These are phyloP conservation scores for Gloeostereum incarnatum DNA, from an alignment of 768 basidiomycete species.

Conservation along the genomic window DNA sequence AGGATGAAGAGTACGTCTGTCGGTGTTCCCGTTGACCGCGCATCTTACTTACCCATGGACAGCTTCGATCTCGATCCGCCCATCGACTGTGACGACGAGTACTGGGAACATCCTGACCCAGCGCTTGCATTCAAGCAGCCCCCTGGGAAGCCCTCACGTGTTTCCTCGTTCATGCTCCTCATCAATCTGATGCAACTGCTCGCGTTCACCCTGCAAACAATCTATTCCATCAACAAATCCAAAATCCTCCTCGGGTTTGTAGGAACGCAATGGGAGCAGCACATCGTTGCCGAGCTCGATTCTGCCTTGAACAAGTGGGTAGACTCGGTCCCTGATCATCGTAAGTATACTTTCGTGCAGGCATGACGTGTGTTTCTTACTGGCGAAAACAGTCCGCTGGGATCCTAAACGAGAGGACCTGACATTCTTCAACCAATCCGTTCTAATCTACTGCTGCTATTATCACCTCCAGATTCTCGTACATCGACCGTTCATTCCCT, in stretches of 20 bases:
- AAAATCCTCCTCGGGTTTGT: slow-evolving; percentile 41
- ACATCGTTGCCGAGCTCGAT: slow-evolving; percentile 51
- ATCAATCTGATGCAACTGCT: slow-evolving; percentile 36
- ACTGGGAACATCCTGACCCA: slow-evolving; percentile 31
- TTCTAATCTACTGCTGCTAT: slow-evolving; percentile 18
- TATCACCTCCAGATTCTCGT: slow-evolving; percentile 42
- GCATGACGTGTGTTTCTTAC: slow-evolving; percentile 5
- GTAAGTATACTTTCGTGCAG: slow-evolving; percentile 11
- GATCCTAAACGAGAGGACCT: slow-evolving; percentile 29
- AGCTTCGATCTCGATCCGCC: slow-evolving; percentile 44
- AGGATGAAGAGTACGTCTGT: slow-evolving; percentile 43
- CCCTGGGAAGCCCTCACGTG: slow-evolving; percentile 24
- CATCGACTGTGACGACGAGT: slow-evolving; percentile 39
- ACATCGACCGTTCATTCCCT: slow-evolving; percentile 63
- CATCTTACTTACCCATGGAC: slow-evolving; percentile 20
- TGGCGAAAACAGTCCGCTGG: slow-evolving; percentile 25
- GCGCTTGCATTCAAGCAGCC: slow-evolving; percentile 39
- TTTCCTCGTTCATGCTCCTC: slow-evolving; percentile 29
- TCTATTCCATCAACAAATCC: slow-evolving; percentile 63
- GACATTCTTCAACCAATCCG: slow-evolving; percentile 32
- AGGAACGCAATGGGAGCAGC: slow-evolving; percentile 36
- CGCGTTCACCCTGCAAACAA: slow-evolving; percentile 33
- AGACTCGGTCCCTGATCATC: slow-evolving; percentile 36
- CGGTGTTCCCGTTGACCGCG: slow-evolving; percentile 5
- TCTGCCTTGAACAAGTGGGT: slow-evolving; percentile 52